Conservation (phyloP, 768 basidiomycete genomes). For the Rhodosporidiobolus sp. region DNA sequence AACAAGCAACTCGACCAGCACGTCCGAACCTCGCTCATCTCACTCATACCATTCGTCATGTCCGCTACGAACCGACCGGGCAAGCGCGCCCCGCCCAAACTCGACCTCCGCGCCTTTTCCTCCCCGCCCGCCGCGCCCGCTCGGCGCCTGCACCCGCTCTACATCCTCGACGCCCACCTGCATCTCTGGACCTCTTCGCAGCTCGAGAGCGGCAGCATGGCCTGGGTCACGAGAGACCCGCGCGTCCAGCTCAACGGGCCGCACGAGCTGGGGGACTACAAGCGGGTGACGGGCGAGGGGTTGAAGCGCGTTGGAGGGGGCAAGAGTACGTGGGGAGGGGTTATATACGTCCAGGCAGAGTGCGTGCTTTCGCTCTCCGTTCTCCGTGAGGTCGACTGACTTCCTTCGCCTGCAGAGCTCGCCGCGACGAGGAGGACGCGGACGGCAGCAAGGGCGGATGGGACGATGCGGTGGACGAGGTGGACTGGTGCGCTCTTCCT, state of each 20-base stretch:
- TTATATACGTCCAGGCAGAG: constrained; percentile 34
- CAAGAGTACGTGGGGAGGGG: not conserved
- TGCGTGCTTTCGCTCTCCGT: not conserved
- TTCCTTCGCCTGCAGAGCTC: not conserved
- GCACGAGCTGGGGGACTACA: constrained; percentile 16
- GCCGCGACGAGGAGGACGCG: constrained; percentile 16
- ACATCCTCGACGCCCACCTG: constrained; percentile 13
- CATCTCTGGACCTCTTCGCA: constrained; percentile 17
- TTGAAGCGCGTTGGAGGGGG: constrained; percentile 2
- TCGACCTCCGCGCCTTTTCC: constrained; percentile 24
- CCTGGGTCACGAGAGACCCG: not conserved
- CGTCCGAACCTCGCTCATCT: too few relatives aligned
- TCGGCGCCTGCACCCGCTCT: not conserved
- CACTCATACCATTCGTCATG: not conserved
- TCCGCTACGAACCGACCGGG: not conserved
- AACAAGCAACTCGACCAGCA: too few relatives aligned
- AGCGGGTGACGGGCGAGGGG: not conserved
- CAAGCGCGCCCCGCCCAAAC: constrained; percentile 25
- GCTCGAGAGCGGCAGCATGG: not conserved
- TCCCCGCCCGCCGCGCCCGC: constrained; percentile 1
- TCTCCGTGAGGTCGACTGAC: not conserved
- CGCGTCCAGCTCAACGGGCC: constrained; percentile 10
- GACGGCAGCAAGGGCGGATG: constrained; percentile 29
- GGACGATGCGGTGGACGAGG: constrained; percentile 29
- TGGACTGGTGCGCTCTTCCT: constrained; percentile 22